Conservation (phyloP, 2,329 filamentous ascomycete genomes). For the Raffaelea ambrosiae region DNA sequence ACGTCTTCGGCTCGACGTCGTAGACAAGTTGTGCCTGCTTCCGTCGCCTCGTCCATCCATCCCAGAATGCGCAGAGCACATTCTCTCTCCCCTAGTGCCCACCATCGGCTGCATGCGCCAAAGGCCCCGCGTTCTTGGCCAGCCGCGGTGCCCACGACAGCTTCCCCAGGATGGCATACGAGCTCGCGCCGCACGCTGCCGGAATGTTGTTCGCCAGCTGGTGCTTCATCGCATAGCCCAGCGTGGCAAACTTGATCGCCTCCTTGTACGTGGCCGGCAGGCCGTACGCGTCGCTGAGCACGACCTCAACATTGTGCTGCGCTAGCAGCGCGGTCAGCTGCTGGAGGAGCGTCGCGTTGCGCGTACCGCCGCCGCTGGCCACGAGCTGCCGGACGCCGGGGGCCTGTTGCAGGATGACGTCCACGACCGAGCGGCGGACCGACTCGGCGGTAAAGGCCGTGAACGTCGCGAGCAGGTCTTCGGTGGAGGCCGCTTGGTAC, state of each 20-base stretch:
- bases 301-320: slow-evolving; percentile 12
- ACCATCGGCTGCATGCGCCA: no score
- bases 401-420: slow-evolving; percentile 17
- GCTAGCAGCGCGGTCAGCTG: slow-evolving; percentile 11
- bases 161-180: slow-evolving; percentile 20
- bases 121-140: slow-evolving; percentile 5
- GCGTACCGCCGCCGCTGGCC: slow-evolving; percentile 14
- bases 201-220: slow-evolving; percentile 21
- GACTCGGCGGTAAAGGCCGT: slow-evolving; percentile 15
- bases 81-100: no score
- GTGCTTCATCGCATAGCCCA: slow-evolving; percentile 19
- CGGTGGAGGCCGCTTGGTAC: slow-evolving; percentile 13
- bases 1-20: no score
- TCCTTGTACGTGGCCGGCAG: slow-evolving; percentile 22
- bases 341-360: slow-evolving; percentile 14
- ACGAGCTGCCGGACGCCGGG: slow-evolving; percentile 11
- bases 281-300: slow-evolving; percentile 18
- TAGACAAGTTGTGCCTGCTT: no score
- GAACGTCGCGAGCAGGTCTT: slow-evolving; percentile 18
- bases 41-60: no score
- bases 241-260: slow-evolving; percentile 22
- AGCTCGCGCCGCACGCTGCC: slow-evolving; percentile 18
- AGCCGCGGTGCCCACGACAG: slow-evolving; percentile 16
- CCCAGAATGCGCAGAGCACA: no score
- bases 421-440: slow-evolving; percentile 12